A percentile compares a stretch with the other conserved stretches of the same genome.
phyloP scores from a whole-genome alignment of 257 asterid species.

The Paulownia fortunei region DNA sequence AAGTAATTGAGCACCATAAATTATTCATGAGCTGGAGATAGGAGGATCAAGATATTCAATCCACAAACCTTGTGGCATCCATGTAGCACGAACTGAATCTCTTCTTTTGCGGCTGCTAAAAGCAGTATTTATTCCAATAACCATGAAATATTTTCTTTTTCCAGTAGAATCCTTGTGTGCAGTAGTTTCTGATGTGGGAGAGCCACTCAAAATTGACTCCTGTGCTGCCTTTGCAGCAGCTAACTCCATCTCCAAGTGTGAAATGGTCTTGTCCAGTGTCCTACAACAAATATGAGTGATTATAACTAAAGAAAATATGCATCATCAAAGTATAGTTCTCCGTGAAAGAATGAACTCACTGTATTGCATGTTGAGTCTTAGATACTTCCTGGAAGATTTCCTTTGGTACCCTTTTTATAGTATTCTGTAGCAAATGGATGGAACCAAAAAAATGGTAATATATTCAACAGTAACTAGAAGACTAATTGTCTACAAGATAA shows the following conservation, averaged over 20 bases:
- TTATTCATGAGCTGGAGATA: not conserved
- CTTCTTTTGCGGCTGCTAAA: constrained; percentile 92
- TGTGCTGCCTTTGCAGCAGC: constrained; percentile 88
- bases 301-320: not conserved
- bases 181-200: constrained; percentile 67
- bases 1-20: constrained; percentile 3
- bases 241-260: constrained; percentile 80
- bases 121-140: constrained; percentile 85
- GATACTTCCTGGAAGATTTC: constrained; percentile 62
- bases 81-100: constrained; percentile 88
- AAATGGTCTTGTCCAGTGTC: constrained; percentile 78
- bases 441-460: not conserved
- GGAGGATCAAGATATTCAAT: not conserved
- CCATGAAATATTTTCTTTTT: constrained; percentile 73
- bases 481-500: not conserved
- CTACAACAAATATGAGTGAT: constrained; percentile 39
- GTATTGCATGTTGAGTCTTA: constrained; percentile 56
- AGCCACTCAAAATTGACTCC: constrained; percentile 66
- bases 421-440: constrained; percentile 51
- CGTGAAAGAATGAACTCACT: constrained; percentile 48
- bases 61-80: constrained; percentile 92
- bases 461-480: not conserved
- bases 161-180: constrained; percentile 39
- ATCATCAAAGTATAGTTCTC: not conserved
- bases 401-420: constrained; percentile 56